Percentiles rank a stretch among this genome's conserved stretches.
Conservation (phyloP, 2,329 filamentous ascomycete genomes). For the Aspergillus sp. region DNA sequence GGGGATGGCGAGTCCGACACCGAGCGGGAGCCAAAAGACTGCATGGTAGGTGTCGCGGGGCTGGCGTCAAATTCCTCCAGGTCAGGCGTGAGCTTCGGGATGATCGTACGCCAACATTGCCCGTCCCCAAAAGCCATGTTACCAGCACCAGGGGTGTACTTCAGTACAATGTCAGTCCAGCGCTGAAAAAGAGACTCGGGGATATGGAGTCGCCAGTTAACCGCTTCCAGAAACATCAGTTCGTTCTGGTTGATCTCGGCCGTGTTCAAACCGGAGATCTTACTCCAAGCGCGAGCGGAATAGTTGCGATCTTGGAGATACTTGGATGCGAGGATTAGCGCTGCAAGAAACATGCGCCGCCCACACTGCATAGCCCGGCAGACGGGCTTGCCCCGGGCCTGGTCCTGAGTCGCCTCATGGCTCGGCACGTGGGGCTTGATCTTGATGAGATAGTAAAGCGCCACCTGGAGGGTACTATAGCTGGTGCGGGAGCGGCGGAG, state of each 20-base stretch:
- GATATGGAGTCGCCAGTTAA: conserved; percentile 94
- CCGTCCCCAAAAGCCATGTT: conserved; percentile 39
- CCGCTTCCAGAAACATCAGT: conserved; percentile 82
- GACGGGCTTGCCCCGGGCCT: conserved; percentile 69
- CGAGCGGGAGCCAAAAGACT: conserved; percentile 27
- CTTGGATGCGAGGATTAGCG: conserved; percentile 93
- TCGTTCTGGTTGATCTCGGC: conserved; percentile 97
- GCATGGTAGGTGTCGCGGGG: conserved; percentile 33
- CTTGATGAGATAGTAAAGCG: conserved; percentile 91
- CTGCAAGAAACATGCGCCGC: conserved; percentile 93
- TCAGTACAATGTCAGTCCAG: conserved; percentile 91
- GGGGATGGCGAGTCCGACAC: conserved; percentile 35
- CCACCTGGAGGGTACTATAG: conserved; percentile 96
- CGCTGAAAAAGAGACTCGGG: conserved; percentile 83
- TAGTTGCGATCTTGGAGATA: conserved; percentile 98
- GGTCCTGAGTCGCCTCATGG: conserved; percentile 83
- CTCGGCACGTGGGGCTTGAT: conserved; percentile 87
- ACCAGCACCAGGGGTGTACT: conserved; percentile 67
- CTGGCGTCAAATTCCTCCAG: conserved; percentile 51
- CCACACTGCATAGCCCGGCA: conserved; percentile 88
- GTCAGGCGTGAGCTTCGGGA: conserved; percentile 59
- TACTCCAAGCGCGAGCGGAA: conserved; percentile 96
- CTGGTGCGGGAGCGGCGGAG: conserved; percentile 91
- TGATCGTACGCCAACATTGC: conserved; percentile 49
- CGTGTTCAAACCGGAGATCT: conserved; percentile 94